phyloP scores from a whole-genome alignment of 2,329 filamentous ascomycete species.

The Cladobotryum mycophilum region DNA sequence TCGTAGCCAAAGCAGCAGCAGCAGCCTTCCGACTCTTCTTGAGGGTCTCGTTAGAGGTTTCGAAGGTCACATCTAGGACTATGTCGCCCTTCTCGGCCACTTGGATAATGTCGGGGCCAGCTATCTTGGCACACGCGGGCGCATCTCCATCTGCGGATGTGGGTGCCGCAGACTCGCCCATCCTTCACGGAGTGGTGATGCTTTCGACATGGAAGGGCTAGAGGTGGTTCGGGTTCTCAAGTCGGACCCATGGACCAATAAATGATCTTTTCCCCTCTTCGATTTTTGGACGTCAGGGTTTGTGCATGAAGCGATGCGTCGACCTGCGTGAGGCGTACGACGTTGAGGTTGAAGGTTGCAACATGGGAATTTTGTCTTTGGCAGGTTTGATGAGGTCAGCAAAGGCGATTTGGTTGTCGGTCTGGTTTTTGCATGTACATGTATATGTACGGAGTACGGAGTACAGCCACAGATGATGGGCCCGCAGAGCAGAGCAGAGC shows the following conservation, averaged over 20 bases:
- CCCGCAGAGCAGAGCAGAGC: too few relatives aligned
- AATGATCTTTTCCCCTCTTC: not conserved
- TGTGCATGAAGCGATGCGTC: not conserved
- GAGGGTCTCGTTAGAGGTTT: constrained; percentile 49
- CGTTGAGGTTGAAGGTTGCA: too few relatives aligned
- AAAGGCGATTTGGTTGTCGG: too few relatives aligned
- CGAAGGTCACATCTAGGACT: constrained; percentile 60
- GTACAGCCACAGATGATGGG: too few relatives aligned
- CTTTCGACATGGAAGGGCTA: constrained; percentile 8
- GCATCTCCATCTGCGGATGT: constrained; percentile 15
- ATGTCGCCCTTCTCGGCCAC: constrained; percentile 57
- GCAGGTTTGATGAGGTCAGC: too few relatives aligned
- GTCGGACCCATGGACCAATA: not conserved
- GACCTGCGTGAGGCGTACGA: too few relatives aligned
- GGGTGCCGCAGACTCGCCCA: constrained; percentile 13
- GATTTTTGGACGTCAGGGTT: not conserved
- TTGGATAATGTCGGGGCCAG: constrained; percentile 35
- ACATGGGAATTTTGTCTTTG: too few relatives aligned
- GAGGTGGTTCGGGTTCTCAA: not conserved
- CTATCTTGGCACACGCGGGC: constrained; percentile 21
- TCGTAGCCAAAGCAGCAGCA: constrained; percentile 23
- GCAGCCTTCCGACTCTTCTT: constrained; percentile 36
- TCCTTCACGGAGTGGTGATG: constrained; percentile 3
- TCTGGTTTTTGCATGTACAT: too few relatives aligned
- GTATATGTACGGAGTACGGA: too few relatives aligned